phyloP scores from a whole-genome alignment of 352 stramenopile genomes.

The Pythium periplocum region DNA sequence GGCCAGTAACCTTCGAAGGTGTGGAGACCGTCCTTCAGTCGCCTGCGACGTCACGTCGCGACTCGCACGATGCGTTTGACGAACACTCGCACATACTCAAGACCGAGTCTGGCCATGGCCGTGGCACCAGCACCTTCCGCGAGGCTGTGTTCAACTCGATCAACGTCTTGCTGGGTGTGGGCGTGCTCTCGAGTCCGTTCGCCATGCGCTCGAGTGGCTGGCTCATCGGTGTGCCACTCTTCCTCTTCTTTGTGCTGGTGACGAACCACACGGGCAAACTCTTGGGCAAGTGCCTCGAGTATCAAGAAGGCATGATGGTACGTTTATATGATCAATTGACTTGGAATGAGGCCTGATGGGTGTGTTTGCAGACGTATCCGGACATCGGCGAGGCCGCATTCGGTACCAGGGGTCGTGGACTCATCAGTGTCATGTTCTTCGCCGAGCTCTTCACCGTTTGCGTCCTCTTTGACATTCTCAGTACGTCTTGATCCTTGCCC shows the following conservation, averaged over 20 bases:
- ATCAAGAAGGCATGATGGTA: constrained; percentile 76
- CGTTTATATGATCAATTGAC: background rate
- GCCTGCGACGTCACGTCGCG: constrained; percentile 31
- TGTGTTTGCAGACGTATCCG: constrained; percentile 45
- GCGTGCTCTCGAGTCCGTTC: constrained; percentile 81
- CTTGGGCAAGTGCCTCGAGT: constrained; percentile 72
- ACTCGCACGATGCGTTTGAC: constrained; percentile 32
- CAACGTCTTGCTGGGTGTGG: constrained; percentile 81
- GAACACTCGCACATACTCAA: constrained; percentile 35
- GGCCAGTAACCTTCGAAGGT: constrained; percentile 75
- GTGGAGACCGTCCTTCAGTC: constrained; percentile 45
- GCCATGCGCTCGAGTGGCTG: constrained; percentile 72
- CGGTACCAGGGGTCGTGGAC: constrained; percentile 52
- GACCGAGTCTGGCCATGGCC: background rate
- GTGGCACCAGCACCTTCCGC: constrained; percentile 64
- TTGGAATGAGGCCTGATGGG: background rate
- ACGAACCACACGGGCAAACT: constrained; percentile 86
- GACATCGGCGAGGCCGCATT: constrained; percentile 83
- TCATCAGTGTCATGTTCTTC: constrained; percentile 84
- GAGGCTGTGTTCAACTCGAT: constrained; percentile 80
- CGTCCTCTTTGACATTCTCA: constrained; percentile 76
- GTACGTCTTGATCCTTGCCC: constrained; percentile 25
- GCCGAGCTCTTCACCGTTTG: constrained; percentile 72
- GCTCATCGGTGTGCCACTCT: constrained; percentile 63
- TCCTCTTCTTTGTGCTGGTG: constrained; percentile 80